Percentiles rank a stretch among this genome's conserved stretches.
phyloP scores from a whole-genome alignment of 2,329 filamentous ascomycete species.

The Exophiala xenobiotica region DNA sequence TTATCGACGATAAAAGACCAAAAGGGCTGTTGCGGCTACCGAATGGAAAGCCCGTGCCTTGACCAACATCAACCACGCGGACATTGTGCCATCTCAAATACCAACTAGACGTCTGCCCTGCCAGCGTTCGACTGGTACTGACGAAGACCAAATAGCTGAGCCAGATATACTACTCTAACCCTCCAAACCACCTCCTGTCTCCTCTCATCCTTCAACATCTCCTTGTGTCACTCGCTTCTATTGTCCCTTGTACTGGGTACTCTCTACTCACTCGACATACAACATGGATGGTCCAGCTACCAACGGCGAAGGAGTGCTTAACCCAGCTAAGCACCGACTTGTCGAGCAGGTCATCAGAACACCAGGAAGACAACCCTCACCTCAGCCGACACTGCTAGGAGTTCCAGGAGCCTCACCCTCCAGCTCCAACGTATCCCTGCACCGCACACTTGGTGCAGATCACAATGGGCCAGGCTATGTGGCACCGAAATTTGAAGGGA shows the following conservation, averaged over 20 bases:
- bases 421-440: constrained; percentile 47
- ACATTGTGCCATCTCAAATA: constrained; percentile 2
- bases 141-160: neutral
- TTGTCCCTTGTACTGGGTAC: neutral
- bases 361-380: constrained; percentile 70
- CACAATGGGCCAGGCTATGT: constrained; percentile 85
- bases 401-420: constrained; percentile 62
- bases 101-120: neutral
- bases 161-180: neutral
- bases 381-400: constrained; percentile 82
- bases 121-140: neutral
- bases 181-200: neutral
- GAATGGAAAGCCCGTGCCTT: neutral
- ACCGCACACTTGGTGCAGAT: constrained; percentile 79
- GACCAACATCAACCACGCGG: neutral
- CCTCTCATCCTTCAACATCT: neutral
- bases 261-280: neutral
- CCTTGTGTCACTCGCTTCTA: neutral
- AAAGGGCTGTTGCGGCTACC: neutral
- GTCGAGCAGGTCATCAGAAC: constrained; percentile 55
- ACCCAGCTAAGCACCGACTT: constrained; percentile 53
- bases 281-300: constrained; percentile 21
- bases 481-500: constrained; percentile 90
- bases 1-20: neutral
- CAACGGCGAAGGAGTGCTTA: constrained; percentile 24